Percentiles rank a stretch among this genome's conserved stretches.
phyloP scores from a whole-genome alignment of 2,329 filamentous ascomycete genomes.

The Orbilia ellipsospora region DNA sequence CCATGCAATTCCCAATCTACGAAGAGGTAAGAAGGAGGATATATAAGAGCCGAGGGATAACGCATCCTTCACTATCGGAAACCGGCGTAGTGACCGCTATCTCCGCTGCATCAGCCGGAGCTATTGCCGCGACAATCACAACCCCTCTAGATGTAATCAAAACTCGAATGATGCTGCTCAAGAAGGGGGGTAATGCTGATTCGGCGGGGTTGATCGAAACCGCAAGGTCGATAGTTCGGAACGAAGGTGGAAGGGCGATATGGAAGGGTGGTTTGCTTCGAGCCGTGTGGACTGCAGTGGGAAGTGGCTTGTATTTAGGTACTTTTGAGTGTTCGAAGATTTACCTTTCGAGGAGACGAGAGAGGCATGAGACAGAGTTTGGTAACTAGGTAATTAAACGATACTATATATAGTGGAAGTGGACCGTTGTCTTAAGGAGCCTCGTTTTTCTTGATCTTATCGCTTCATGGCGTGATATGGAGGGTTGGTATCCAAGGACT shows the following conservation, averaged over 20 bases:
- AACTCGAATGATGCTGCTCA: slow-evolving; percentile 85
- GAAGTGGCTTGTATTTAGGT: slow-evolving; percentile 84
- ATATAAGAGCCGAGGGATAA: slow-evolving; percentile 60
- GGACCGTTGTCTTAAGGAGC: too few species aligned
- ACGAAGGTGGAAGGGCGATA: slow-evolving; percentile 77
- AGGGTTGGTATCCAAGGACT: too few species aligned
- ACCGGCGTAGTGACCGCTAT: slow-evolving; percentile 75
- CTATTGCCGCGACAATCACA: slow-evolving; percentile 80
- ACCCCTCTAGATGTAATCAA: slow-evolving; percentile 92
- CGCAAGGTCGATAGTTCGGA: slow-evolving; percentile 72
- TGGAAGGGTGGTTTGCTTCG: slow-evolving; percentile 81
- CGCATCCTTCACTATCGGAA: slow-evolving; percentile 60
- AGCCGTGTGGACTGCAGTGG: slow-evolving; percentile 82
- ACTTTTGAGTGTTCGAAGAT: slow-evolving; percentile 83
- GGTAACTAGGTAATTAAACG: too few species aligned
- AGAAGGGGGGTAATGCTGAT: slow-evolving; percentile 61
- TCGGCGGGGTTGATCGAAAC: slow-evolving; percentile 67
- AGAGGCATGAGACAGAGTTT: slow-evolving; percentile 61
- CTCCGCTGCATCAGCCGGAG: slow-evolving; percentile 79
- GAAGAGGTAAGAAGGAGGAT: slow-evolving; percentile 74
- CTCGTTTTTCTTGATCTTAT: too few species aligned
- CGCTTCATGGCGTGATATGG: too few species aligned
- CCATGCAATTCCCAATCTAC: slow-evolving; percentile 87
- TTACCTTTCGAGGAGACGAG: slow-evolving; percentile 68
- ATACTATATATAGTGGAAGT: too few species aligned